Evolutionary conservation across 2,329 filamentous ascomycete species (phyloP).

Genomic region (Rhynchosporium secalis): DNA sequence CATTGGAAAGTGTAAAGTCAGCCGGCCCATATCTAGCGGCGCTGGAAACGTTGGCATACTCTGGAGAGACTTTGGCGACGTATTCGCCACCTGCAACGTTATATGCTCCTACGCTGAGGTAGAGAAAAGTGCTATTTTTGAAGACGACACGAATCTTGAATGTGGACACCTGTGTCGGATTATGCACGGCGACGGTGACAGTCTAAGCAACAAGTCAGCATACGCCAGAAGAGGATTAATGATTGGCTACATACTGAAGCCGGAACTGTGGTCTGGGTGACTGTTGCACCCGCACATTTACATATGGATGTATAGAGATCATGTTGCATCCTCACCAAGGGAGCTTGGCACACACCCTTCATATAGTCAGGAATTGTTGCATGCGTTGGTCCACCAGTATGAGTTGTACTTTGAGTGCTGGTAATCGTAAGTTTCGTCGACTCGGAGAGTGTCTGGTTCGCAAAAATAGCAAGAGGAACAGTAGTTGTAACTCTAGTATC

Average conservation of each 20-base stretch:
- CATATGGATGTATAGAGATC: constrained; percentile 5
- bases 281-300: constrained; percentile 1
- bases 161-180: background rate
- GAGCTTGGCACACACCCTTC: background rate
- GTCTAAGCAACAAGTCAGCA: constrained; percentile 2
- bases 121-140: constrained; percentile 10
- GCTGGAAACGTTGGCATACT: background rate
- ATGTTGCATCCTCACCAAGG: background rate
- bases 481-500: background rate
- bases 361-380: background rate
- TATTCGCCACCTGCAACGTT: constrained; percentile 10
- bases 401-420: background rate
- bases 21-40: background rate
- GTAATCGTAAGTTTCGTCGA: constrained; percentile 2
- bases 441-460: background rate
- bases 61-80: constrained; percentile 3
- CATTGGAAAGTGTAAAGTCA: background rate
- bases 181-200: constrained; percentile 5
- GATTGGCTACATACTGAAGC: background rate
- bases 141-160: constrained; percentile 13
- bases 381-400: background rate
- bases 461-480: constrained; percentile 5
- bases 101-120: constrained; percentile 6
- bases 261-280: background rate
- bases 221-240: background rate